Conservation (phyloP, 106 monocot genomes). For the Dioscorea dumetorum region DNA sequence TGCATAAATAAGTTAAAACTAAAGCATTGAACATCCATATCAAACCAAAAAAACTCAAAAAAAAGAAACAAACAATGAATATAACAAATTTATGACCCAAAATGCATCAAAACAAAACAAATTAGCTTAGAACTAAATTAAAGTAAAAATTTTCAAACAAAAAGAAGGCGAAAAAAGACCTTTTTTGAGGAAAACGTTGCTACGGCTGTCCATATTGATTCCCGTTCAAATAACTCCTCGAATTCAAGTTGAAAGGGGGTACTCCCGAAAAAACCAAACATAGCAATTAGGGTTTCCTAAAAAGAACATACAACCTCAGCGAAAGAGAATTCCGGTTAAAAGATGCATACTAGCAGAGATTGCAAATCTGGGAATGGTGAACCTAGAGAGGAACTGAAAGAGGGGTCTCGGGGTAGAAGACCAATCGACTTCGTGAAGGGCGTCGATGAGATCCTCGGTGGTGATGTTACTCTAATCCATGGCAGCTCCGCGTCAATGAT, state of each 20-base stretch:
- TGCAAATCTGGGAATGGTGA: conserved; percentile 94
- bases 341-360: conserved; percentile 74
- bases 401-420: conserved; percentile 79
- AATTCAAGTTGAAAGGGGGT: conserved; percentile 39
- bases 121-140: too few species aligned
- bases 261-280: too few species aligned
- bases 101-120: neutral
- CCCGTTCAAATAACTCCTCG: conserved; percentile 22
- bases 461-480: conserved; percentile 99
- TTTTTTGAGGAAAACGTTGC: conserved; percentile 16
- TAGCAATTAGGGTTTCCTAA: too few species aligned
- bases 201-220: conserved; percentile 41
- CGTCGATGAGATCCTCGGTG: conserved; percentile 83
- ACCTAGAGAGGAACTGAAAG: conserved; percentile 83
- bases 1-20: too few species aligned
- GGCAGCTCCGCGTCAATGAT: too few species aligned
- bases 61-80: neutral
- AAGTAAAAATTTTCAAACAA: neutral
- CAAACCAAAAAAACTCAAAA: neutral
- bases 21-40: neutral
- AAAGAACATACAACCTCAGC: too few species aligned
- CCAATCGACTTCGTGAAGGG: conserved; percentile 89
- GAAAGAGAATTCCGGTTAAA: too few species aligned
- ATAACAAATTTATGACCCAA: neutral
- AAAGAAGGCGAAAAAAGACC: neutral